Evolutionary conservation across 2,329 filamentous ascomycete species (phyloP), one percentile per base, ranked within the genome.

Genomic region (Cladobotryum protrusum): DNA sequence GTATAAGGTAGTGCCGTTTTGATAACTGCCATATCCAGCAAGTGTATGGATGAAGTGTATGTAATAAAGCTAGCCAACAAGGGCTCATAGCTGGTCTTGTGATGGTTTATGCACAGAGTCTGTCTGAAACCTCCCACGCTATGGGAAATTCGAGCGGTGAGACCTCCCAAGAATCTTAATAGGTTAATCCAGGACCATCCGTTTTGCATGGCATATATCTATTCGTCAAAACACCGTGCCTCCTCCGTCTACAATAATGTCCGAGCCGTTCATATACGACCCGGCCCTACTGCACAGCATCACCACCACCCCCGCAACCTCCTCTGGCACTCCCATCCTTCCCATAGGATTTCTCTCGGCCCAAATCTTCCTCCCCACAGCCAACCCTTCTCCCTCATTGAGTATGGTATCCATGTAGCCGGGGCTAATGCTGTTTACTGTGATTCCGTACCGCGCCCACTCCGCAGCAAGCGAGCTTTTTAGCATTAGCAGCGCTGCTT

Each of bases 331-430:
- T 0, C 83, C 83, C 81, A 87, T 86, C 29, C 85, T 69, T 0
- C 83, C 82, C 64, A 77, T 75, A 0, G 85, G 83, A 60, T 83
- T 82, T 49, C 81, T 69, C 33, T 67, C 68, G 18, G 71, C 71
- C 84, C 84, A 87, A 2, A 75, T 71, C 29, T 68, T 67, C 50
- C 78, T 70, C 35, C 75, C 74, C 35, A 72, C 70, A 11, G 72
- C 72, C 43, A 87, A 62, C 1, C 78, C 79, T 7, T 77, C 74
- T 0, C 83, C 83, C 52, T 82, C 82, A 59, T 89, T 90, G 43
- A 90, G 66, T 12, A 87, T 78, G 0, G 85, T 89, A 59, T 88
- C 85, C 81, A 89, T 88, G 58, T 90, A 90, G 1, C 86, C 86
- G 0, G 87, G 87, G 36, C 76, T 82, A 41, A 91, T 74, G 15